Base-by-base conservation (phyloP, 768 basidiomycete genomes). In the Suillus luteus region DNA sequence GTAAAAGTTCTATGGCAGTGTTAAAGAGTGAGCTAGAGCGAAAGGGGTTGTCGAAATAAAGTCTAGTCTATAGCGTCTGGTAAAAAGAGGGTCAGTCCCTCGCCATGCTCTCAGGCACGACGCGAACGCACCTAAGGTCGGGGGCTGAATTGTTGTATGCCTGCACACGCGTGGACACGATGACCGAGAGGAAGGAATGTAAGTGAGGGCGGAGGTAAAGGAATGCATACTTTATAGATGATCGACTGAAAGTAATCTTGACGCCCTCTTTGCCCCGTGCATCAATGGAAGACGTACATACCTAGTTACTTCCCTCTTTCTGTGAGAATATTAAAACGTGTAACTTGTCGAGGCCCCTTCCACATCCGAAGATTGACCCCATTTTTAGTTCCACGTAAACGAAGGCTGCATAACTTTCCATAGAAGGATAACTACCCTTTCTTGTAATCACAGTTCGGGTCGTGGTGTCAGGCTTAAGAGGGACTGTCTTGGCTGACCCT, bases 191-290 rank as follows among this genome's bases (percentile, higher is more conserved):
- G 59, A 59, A 54, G 62, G 41, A 60, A 61, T 11, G 2, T 27
- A 9, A 58, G 64, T 24, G 51, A 31, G 38, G 64, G 55, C 51
- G 31, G 31, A 65, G 19, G 59, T 60, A 41, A 35, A 59, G 60
- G 44, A 41, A 61, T 6, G 66, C 24, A 64, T 59, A 59, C 54
- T 72, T 75, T 75, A 74, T 74, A 66, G 60, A 68, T 22, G 38
- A 40, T n/a, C 55, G 54, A 24, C 49, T 54, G 55, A 35, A 33
- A 60, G 57, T 61, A 58, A 61, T 61, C 60, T 61, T 58, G 40
- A 27, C 57, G 57, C 57, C 57, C 54, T 27, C 41, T 62, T 62
- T 63, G 62, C 61, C 27, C 71, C 62, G 61, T 55, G 55, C n/a
- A 35, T 59, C 54, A 58, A 58, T 41, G 38, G 61, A 75, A 71